These are phyloP conservation scores for Ajuga chamaepitys DNA, from an alignment of 257 asterid genomes.

Conservation along the genomic window DNA sequence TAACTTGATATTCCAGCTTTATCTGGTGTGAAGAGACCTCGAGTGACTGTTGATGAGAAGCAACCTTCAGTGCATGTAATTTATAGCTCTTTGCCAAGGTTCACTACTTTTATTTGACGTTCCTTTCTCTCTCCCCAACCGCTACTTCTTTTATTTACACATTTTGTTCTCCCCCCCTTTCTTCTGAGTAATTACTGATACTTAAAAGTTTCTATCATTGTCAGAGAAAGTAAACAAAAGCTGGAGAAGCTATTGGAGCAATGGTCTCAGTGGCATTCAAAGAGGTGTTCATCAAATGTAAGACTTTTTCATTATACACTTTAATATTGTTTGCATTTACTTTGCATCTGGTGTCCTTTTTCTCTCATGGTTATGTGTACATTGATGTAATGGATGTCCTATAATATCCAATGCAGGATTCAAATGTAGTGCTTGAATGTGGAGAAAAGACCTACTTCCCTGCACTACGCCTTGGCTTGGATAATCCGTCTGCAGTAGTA, in stretches of 20 bases:
- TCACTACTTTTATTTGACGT: not conserved
- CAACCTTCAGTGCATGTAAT: slow-evolving; percentile 73
- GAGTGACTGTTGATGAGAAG: slow-evolving; percentile 47
- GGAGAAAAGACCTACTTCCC: slow-evolving; percentile 94
- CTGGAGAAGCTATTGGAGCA: slow-evolving; percentile 77
- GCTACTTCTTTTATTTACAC: slow-evolving; percentile 5
- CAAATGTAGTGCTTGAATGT: slow-evolving; percentile 50
- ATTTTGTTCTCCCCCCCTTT: no score
- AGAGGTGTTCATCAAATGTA: slow-evolving; percentile 54
- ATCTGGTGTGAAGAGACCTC: slow-evolving; percentile 83
- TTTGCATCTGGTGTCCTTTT: slow-evolving; percentile 2
- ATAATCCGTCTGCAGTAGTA: slow-evolving; percentile 84
- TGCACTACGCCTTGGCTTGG: slow-evolving; percentile 75
- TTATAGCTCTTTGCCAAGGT: slow-evolving; percentile 80
- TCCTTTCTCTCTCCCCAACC: no score
- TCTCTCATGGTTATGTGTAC: slow-evolving; percentile 7
- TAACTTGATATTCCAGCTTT: slow-evolving; percentile 42
- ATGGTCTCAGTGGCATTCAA: slow-evolving; percentile 92
- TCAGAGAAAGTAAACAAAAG: slow-evolving; percentile 83
- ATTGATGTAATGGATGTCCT: slow-evolving; percentile 16
- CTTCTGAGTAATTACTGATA: not conserved
- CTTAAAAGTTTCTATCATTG: slow-evolving; percentile 18
- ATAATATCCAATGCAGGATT: slow-evolving; percentile 45
- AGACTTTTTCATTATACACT: slow-evolving; percentile 11
- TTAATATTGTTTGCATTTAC: slow-evolving; percentile 4